Percentiles rank a stretch among this genome's conserved stretches.
Conservation (phyloP, 2,329 filamentous ascomycete genomes). For the Hirsutella minnesotensis region DNA sequence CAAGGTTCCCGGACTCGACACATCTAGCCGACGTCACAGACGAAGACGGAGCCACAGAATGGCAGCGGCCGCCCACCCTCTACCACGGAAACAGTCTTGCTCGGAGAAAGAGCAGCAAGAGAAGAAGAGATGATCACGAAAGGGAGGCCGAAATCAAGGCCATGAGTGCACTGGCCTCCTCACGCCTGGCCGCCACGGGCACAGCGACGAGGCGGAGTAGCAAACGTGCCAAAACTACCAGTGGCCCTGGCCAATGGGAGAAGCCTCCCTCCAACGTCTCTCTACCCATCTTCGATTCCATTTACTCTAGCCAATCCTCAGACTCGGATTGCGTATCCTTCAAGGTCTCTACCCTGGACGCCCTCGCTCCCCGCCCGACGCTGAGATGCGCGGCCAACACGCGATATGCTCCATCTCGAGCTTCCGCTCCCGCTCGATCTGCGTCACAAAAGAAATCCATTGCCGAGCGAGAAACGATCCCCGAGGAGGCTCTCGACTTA, state of each 20-base stretch:
- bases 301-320: conserved; percentile 66
- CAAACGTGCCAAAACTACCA: conserved; percentile 49
- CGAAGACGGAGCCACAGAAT: conserved; percentile 7
- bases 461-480: conserved; percentile 38
- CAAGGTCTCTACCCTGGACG: conserved; percentile 66
- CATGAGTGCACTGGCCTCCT: conserved; percentile 61
- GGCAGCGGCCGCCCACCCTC: conserved; percentile 34
- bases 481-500: conserved; percentile 47
- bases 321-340: conserved; percentile 62
- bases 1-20: conserved; percentile 1
- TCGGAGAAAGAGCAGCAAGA: conserved; percentile 65
- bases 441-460: conserved; percentile 41
- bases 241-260: conserved; percentile 39
- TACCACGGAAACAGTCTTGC: conserved; percentile 50
- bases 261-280: conserved; percentile 62
- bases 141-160: conserved; percentile 82
- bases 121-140: conserved; percentile 60
- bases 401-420: conserved; percentile 37
- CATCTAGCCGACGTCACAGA: conserved; percentile 4
- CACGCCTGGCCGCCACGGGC: conserved; percentile 49
- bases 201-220: conserved; percentile 51
- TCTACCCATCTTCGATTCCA: conserved; percentile 59
- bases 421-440: conserved; percentile 32
- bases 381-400: conserved; percentile 62
- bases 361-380: conserved; percentile 76